Conservation (phyloP, 192 early-diverging fungal genomes). For the Allomyces macrogynus region DNA sequence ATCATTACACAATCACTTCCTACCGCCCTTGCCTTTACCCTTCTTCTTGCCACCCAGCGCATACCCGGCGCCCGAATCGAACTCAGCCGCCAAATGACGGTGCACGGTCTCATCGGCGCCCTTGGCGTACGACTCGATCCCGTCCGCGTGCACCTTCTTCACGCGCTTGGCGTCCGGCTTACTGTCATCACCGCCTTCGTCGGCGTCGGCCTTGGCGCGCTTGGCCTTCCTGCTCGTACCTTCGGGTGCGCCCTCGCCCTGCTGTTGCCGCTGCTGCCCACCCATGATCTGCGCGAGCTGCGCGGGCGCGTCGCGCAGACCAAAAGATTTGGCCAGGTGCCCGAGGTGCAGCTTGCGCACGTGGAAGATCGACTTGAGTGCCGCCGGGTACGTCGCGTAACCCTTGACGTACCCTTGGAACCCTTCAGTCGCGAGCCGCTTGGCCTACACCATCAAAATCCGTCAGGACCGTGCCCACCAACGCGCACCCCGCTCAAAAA, state of each 20-base stretch:
- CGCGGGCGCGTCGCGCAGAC: constrained; percentile 76
- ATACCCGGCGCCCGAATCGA: not conserved
- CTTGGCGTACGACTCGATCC: not conserved
- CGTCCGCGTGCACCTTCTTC: not conserved
- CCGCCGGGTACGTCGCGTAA: constrained; percentile 74
- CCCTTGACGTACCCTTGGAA: constrained; percentile 15
- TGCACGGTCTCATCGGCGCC: not conserved
- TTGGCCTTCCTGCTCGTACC: not conserved
- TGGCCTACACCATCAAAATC: too few relatives aligned
- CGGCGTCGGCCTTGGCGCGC: not conserved
- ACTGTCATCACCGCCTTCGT: too few relatives aligned
- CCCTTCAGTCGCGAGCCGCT: not conserved
- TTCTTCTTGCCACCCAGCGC: too few relatives aligned
- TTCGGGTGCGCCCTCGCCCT: not conserved
- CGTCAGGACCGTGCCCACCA: too few relatives aligned
- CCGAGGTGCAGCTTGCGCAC: constrained; percentile 85
- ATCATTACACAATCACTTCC: too few relatives aligned
- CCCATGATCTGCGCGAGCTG: constrained; percentile 14
- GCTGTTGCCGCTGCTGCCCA: not conserved
- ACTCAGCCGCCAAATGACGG: not conserved
- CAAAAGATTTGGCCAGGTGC: constrained; percentile 91
- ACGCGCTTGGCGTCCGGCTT: too few relatives aligned
- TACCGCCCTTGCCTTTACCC: too few relatives aligned
- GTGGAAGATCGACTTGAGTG: constrained; percentile 84
- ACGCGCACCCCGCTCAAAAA: too few relatives aligned